Conservation (phyloP, 768 basidiomycete species). For the Mycena crocata region DNA sequence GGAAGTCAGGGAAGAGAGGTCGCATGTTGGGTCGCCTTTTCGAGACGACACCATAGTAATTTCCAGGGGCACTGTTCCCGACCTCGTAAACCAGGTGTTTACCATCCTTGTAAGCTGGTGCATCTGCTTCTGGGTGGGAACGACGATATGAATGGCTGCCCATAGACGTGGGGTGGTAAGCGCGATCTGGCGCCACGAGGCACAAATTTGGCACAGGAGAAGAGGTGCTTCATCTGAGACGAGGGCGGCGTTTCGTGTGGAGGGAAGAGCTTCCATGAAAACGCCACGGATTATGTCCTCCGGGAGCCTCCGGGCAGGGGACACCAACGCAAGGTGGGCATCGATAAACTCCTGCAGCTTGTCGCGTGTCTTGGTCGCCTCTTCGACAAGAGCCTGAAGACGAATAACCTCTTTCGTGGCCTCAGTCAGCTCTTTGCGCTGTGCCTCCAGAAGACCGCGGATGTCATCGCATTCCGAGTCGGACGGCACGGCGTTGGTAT, state of each 20-base stretch:
- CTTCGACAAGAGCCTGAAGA: neutral
- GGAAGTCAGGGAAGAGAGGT: neutral
- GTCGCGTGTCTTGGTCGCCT: no score
- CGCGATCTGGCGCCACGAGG: constrained; percentile 38
- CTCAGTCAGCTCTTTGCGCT: neutral
- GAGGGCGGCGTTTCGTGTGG: neutral
- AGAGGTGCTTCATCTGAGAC: constrained; percentile 27
- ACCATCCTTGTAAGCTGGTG: neutral
- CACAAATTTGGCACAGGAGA: constrained; percentile 34
- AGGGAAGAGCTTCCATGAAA: constrained; percentile 36
- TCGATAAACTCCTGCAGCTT: neutral
- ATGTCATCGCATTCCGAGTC: neutral
- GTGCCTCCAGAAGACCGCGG: neutral
- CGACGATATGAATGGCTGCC: constrained; percentile 32
- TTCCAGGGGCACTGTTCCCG: neutral
- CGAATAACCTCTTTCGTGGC: neutral
- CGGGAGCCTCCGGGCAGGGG: constrained; percentile 15
- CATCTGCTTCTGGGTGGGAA: neutral
- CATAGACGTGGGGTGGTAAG: constrained; percentile 38
- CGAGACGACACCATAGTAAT: neutral
- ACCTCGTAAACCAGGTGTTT: neutral
- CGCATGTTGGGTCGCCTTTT: neutral
- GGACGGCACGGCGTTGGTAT: neutral
- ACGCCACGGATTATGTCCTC: constrained; percentile 35
- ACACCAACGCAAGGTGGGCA: constrained; percentile 31